Base-by-base conservation (phyloP, 2,329 filamentous ascomycete species). In the Penicillium capsulatum region DNA sequence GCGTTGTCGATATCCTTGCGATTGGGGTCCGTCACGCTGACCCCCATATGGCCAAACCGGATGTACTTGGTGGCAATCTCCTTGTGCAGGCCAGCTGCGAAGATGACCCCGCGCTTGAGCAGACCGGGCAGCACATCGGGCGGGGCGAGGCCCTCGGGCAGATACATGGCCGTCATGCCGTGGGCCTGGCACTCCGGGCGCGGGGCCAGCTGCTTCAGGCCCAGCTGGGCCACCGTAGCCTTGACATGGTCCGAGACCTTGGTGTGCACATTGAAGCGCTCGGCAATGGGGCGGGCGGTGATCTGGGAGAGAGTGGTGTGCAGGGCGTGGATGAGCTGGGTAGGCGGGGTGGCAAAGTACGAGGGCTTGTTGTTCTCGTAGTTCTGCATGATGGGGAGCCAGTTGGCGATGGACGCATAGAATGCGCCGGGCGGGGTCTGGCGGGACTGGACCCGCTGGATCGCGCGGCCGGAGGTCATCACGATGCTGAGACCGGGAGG, bases 361-460 rank as follows among this genome's bases (percentile, higher is more conserved):
- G 89, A 94, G 26, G 92, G 81, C 73, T 97, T 98, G 74, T 90
- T 88, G 50, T 88, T 87, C 72, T 98, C 92, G 69, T 98, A 98
- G 72, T 96, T 97, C 72, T 92, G 82, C 91, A 98, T 97, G 68
- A 98, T 92, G 32, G 91, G 91, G 41, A 90, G 73, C 92, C 92
- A 98, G 71, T 97, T 97, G 76, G 89, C 90, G 75, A 96, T 87
- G 9, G 86, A 94, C 39, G 86, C 90, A 68, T 96, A 98, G 77
- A 97, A 98, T 15, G 89, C 86, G 14, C 81, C 77, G 1, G 90
- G 86, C 9, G 84, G 84, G 8, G 81, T 83, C 73, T 91, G 91
- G 63, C 92, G 80, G 56, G 74, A 77, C 68, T 91, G 80, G 68
- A 94, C 85, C 8, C 74, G 72, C 58, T 92, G 76, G 54, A 98